Conservation (phyloP, 2,329 filamentous ascomycete species). For the Epichloe brachyelytri region DNA sequence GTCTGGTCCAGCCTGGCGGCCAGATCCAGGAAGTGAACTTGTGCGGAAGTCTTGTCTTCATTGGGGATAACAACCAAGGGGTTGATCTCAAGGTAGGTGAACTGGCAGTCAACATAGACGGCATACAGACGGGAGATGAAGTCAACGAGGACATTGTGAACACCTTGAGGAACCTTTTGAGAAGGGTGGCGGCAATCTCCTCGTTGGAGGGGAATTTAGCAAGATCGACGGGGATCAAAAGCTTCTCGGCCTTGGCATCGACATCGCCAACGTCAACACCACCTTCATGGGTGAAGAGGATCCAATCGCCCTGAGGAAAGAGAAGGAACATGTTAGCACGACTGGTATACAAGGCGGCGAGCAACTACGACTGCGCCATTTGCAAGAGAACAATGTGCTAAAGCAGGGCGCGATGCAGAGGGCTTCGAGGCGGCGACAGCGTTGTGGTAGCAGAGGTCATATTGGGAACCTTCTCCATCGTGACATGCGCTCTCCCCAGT, state of each 20-base stretch:
- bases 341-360: background rate
- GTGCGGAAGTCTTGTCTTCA: constrained; percentile 76
- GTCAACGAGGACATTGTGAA: constrained; percentile 97
- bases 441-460: constrained; percentile 1
- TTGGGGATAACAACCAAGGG: constrained; percentile 97
- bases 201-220: constrained; percentile 91
- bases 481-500: constrained; percentile 21
- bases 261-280: constrained; percentile 99
- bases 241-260: constrained; percentile 96
- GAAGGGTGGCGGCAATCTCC: constrained; percentile 69
- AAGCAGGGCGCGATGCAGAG: background rate
- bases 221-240: constrained; percentile 92
- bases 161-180: constrained; percentile 90
- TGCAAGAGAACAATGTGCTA: background rate
- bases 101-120: constrained; percentile 99
- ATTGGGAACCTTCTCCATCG: constrained; percentile 16
- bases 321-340: constrained; percentile 12
- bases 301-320: constrained; percentile 78
- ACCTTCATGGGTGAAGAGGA: constrained; percentile 98
- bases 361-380: background rate
- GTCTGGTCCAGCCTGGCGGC: constrained; percentile 99
- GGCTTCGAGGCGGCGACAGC: background rate
- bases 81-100: constrained; percentile 99
- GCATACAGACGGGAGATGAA: constrained; percentile 98
- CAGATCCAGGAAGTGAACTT: constrained; percentile 95